A percentile compares a stretch with the other conserved stretches of the same genome.
These are phyloP conservation scores for Colletotrichum caudatum DNA, from an alignment of 2,329 filamentous ascomycete genomes.

Conservation along the genomic window DNA sequence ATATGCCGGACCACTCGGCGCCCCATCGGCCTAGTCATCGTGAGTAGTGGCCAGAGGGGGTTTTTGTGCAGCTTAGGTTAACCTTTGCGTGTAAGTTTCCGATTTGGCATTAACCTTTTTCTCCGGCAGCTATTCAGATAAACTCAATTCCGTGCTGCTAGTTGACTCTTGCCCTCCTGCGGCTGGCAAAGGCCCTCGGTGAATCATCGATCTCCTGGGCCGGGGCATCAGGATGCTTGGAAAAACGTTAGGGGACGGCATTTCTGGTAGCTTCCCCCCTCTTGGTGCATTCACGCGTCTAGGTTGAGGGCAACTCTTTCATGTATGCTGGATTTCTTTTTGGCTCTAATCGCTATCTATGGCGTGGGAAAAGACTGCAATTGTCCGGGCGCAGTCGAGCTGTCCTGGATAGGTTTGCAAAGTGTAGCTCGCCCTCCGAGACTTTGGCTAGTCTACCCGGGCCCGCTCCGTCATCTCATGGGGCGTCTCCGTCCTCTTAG, in stretches of 20 bases:
- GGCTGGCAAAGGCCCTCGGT: not conserved
- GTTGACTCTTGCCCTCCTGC: not conserved
- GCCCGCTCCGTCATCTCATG: slow-evolving; percentile 11
- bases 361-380: not conserved
- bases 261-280: too few relatives aligned
- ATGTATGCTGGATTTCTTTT: not conserved
- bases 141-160: not conserved
- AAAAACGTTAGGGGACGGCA: not conserved
- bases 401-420: too few relatives aligned
- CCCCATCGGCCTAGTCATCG: slow-evolving; percentile 9
- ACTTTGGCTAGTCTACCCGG: not conserved
- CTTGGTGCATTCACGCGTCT: not conserved
- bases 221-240: not conserved
- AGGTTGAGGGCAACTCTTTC: not conserved
- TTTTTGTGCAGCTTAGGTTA: not conserved
- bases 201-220: not conserved
- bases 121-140: not conserved
- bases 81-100: not conserved
- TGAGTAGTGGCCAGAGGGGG: too few relatives aligned
- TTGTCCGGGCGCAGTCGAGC: not conserved
- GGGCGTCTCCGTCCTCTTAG: slow-evolving; percentile 19
- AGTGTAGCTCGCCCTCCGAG: not conserved
- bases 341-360: not conserved
- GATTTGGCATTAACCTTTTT: not conserved
- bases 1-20: slow-evolving; percentile 14